A percentile compares a stretch with the other conserved stretches of the same genome.
phyloP scores from a whole-genome alignment of 2,329 filamentous ascomycete species.

The Salinomyces thailandicus region DNA sequence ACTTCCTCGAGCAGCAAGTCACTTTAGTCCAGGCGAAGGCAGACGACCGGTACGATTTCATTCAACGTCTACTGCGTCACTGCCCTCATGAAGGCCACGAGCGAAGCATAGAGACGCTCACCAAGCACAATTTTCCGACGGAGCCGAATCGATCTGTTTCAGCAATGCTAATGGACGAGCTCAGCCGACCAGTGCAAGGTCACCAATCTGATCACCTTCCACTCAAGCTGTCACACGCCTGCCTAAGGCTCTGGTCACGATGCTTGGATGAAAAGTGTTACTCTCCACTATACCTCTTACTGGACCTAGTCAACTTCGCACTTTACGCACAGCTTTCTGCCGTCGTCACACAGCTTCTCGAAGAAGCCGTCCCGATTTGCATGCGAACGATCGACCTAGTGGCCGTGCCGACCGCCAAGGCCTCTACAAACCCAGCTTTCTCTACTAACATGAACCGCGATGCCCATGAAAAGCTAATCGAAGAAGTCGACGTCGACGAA shows the following conservation, averaged over 20 bases:
- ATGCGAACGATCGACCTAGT: constrained; percentile 44
- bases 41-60: constrained; percentile 26
- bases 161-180: constrained; percentile 54
- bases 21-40: constrained; percentile 1
- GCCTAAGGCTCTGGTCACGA: constrained; percentile 57
- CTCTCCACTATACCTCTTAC: constrained; percentile 53
- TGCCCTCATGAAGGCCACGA: constrained; percentile 45
- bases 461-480: constrained; percentile 36
- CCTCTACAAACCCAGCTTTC: constrained; percentile 24
- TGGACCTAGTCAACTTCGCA: constrained; percentile 54
- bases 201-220: constrained; percentile 46
- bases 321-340: constrained; percentile 51
- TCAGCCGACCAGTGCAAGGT: constrained; percentile 46
- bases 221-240: constrained; percentile 51
- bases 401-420: constrained; percentile 37
- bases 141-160: constrained; percentile 52
- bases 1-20: constrained; percentile 3
- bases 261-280: constrained; percentile 56
- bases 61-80: constrained; percentile 57
- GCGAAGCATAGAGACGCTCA: constrained; percentile 57
- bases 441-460: constrained; percentile 14
- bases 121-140: constrained; percentile 55
- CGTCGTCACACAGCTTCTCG: constrained; percentile 50
- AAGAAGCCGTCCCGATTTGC: constrained; percentile 41
- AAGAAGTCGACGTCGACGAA: constrained; percentile 52